Percentiles rank a stretch among this genome's conserved stretches.
Conservation (phyloP, 2,329 filamentous ascomycete species). For the Colletotrichum filicis region DNA sequence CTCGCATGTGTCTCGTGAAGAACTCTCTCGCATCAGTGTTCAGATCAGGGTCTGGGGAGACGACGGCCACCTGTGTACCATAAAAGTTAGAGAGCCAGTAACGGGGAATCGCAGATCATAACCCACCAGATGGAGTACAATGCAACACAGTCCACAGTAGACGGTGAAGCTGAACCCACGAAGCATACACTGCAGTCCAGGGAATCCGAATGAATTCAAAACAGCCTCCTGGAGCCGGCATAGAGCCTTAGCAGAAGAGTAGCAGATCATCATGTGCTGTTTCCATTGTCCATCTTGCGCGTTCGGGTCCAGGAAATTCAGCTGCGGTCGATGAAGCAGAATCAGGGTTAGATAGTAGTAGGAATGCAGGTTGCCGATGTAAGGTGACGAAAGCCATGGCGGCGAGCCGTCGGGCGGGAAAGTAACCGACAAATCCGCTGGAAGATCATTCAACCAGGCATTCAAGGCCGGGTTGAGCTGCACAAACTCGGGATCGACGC, state of each 20-base stretch:
- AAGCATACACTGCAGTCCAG: slow-evolving; percentile 90
- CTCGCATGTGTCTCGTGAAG: slow-evolving; percentile 93
- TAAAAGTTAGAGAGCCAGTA: slow-evolving; percentile 3
- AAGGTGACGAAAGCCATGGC: slow-evolving; percentile 88
- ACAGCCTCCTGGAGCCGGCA: slow-evolving; percentile 90
- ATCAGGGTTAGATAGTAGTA: slow-evolving; percentile 90
- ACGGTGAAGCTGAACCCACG: slow-evolving; percentile 95
- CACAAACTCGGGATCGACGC: slow-evolving; percentile 83
- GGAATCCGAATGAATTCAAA: slow-evolving; percentile 78
- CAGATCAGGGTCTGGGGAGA: slow-evolving; percentile 90
- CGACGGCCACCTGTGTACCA: slow-evolving; percentile 81
- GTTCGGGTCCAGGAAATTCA: slow-evolving; percentile 81
- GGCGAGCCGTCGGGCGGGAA: slow-evolving; percentile 83
- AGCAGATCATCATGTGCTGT: slow-evolving; percentile 86
- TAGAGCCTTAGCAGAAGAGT: slow-evolving; percentile 84
- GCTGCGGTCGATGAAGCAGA: slow-evolving; percentile 86
- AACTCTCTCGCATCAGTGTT: slow-evolving; percentile 87
- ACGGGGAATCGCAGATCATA: not conserved
- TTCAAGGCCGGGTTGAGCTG: slow-evolving; percentile 82
- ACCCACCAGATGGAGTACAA: slow-evolving; percentile 91
- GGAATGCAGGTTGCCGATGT: slow-evolving; percentile 87
- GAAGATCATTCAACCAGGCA: slow-evolving; percentile 81
- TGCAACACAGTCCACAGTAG: slow-evolving; percentile 91
- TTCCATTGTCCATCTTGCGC: slow-evolving; percentile 82
- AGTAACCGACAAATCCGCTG: slow-evolving; percentile 79